phyloP scores from a whole-genome alignment of 352 stramenopile species.

The Elongisporangium prolatum region DNA sequence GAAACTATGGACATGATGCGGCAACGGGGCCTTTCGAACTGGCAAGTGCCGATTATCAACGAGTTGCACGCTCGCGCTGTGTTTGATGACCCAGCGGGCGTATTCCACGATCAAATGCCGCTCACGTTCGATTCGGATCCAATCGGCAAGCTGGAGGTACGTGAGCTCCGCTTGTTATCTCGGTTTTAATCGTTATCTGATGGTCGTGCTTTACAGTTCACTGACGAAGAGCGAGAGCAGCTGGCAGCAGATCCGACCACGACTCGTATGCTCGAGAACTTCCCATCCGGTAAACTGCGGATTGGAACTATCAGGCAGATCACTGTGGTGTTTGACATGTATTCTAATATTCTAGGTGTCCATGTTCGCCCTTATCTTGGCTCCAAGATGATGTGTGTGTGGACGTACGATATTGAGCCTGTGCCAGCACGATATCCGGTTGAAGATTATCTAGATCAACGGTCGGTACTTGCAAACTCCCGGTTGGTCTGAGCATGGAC shows the following conservation, averaged over 20 bases:
- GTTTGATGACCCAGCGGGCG: conserved; percentile 53
- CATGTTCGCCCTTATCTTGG: conserved; percentile 62
- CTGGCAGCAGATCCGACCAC: conserved; percentile 31
- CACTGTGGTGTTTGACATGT: too few species aligned
- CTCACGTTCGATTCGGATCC: conserved; percentile 75
- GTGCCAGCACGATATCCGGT: conserved; percentile 59
- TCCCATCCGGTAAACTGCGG: conserved; percentile 28
- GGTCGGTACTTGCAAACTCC: conserved; percentile 13
- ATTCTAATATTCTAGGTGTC: conserved; percentile 39
- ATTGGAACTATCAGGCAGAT: not conserved
- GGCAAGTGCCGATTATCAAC: conserved; percentile 62
- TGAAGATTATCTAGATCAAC: conserved; percentile 51
- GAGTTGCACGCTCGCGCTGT: conserved; percentile 68
- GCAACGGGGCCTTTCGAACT: conserved; percentile 42
- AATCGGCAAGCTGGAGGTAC: conserved; percentile 53
- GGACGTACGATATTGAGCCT: conserved; percentile 71
- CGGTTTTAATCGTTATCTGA: not conserved
- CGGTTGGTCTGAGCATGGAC: conserved; percentile 1
- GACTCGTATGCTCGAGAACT: conserved; percentile 46
- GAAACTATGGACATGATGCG: conserved; percentile 59
- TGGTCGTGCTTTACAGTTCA: conserved; percentile 27
- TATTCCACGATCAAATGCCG: conserved; percentile 46
- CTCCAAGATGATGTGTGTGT: conserved; percentile 68
- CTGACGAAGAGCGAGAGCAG: conserved; percentile 38
- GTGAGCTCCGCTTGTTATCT: not conserved